Conservation (phyloP, 345 rosid species). For the Gossypium raimondii region DNA sequence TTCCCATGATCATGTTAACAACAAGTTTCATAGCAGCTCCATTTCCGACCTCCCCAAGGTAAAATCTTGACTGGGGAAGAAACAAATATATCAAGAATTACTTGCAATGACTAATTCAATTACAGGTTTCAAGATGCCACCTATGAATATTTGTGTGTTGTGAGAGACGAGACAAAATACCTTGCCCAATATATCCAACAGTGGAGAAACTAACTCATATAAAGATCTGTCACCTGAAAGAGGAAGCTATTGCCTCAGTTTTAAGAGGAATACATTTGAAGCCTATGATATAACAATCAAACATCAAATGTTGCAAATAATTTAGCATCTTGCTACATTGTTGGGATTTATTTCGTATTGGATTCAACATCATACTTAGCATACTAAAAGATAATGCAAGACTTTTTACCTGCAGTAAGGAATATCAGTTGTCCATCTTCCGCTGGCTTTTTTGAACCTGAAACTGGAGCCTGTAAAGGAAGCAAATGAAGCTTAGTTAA, state of each 20-base stretch:
- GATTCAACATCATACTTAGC: not conserved
- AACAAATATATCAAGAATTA: conserved; percentile 2
- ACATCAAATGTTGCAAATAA: not conserved
- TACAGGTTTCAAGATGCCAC: not conserved
- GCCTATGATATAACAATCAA: not conserved
- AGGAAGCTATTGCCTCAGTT: conserved; percentile 25
- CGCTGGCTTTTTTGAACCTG: conserved; percentile 92
- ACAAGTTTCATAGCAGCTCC: conserved; percentile 98
- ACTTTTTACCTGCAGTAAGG: conserved; percentile 72
- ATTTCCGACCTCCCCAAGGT: conserved; percentile 86
- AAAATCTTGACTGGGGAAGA: conserved; percentile 75
- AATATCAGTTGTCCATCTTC: conserved; percentile 87
- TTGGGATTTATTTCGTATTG: not conserved
- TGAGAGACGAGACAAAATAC: conserved; percentile 29
- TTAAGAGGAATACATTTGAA: not conserved
- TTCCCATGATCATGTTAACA: conserved; percentile 98
- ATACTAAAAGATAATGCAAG: not conserved
- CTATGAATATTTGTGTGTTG: not conserved
- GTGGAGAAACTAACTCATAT: conserved; percentile 55
- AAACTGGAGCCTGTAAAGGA: conserved; percentile 77
- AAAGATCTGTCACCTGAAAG: conserved; percentile 77
- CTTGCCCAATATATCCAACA: conserved; percentile 90
- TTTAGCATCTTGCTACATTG: not conserved
- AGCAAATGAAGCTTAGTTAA: not conserved
- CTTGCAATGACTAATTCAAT: not conserved